Conservation (phyloP, 2,329 filamentous ascomycete species). For the Beauveria caledonica region DNA sequence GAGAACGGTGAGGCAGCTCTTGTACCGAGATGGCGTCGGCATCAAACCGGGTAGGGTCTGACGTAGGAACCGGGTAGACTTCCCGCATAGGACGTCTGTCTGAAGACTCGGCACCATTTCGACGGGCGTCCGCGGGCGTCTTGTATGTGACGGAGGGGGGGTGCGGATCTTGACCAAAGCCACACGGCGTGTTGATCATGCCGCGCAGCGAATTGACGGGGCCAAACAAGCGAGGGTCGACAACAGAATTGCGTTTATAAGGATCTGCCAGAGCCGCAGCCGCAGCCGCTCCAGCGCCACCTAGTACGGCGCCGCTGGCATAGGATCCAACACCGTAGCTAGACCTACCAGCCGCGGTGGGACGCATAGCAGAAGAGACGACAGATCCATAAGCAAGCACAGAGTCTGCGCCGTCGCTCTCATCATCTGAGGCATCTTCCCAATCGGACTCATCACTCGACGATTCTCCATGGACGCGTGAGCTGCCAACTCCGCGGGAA, state of each 20-base stretch:
- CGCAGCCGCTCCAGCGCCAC: constrained; percentile 29
- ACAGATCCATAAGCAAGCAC: constrained; percentile 29
- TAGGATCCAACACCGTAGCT: constrained; percentile 23
- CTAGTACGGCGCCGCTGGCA: constrained; percentile 10
- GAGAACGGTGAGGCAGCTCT: constrained; percentile 32
- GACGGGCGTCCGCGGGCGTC: constrained; percentile 16
- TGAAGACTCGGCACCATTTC: constrained; percentile 16
- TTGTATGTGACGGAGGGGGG: constrained; percentile 21
- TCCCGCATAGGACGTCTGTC: constrained; percentile 42
- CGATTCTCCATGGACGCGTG: constrained; percentile 30
- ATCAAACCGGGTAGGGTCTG: constrained; percentile 57
- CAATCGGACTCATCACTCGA: constrained; percentile 44
- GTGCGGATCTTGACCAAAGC: constrained; percentile 35
- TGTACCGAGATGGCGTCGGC: constrained; percentile 33
- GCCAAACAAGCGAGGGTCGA: constrained; percentile 51
- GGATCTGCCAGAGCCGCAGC: constrained; percentile 17
- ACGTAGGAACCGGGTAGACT: constrained; percentile 58
- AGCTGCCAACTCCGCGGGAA: constrained; percentile 31
- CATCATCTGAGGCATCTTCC: constrained; percentile 47
- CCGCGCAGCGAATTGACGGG: constrained; percentile 54
- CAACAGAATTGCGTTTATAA: constrained; percentile 38
- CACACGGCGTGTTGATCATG: constrained; percentile 45
- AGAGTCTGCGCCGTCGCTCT: constrained; percentile 33
- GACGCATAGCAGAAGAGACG: constrained; percentile 19
- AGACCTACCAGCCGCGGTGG: constrained; percentile 12